A percentile compares a stretch with the other conserved stretches of the same genome.
Evolutionary conservation across 2,329 filamentous ascomycete species (phyloP).

Genomic region (Spiromastix sp.): DNA sequence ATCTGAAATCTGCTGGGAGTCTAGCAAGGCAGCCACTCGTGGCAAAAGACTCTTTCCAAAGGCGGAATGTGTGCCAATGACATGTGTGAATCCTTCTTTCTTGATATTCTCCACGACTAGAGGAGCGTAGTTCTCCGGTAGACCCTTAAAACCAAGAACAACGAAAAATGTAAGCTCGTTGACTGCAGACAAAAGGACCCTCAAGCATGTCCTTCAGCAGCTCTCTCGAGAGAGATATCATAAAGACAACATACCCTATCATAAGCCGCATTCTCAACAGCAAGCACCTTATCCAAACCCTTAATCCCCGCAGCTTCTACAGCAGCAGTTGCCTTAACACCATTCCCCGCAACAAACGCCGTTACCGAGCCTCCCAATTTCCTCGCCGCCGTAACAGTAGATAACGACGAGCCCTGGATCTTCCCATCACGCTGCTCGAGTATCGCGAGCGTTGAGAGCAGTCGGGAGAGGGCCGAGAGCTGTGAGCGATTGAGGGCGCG

Average conservation of each 20-base stretch:
- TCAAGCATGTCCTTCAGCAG: background rate
- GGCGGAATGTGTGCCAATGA: constrained; percentile 81
- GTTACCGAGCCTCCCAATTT: constrained; percentile 79
- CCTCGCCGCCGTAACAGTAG: constrained; percentile 74
- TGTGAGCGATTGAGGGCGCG: constrained; percentile 26
- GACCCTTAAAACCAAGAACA: constrained; percentile 45
- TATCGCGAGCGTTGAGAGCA: constrained; percentile 80
- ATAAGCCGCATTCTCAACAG: constrained; percentile 79
- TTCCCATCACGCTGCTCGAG: constrained; percentile 88
- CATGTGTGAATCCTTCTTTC: constrained; percentile 85
- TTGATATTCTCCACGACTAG: constrained; percentile 93
- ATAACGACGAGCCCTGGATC: constrained; percentile 71
- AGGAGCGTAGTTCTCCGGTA: constrained; percentile 90
- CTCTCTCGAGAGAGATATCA: background rate
- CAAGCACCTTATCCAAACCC: constrained; percentile 84
- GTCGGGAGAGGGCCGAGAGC: constrained; percentile 50
- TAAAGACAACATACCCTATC: constrained; percentile 63
- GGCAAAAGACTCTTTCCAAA: constrained; percentile 96
- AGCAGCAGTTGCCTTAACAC: constrained; percentile 60
- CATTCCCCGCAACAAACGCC: constrained; percentile 75
- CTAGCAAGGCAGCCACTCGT: constrained; percentile 79
- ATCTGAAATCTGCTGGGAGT: constrained; percentile 89
- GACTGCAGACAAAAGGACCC: background rate
- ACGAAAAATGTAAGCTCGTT: background rate
- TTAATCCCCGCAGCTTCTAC: constrained; percentile 80